Evolutionary conservation across 2,329 filamentous ascomycete genomes (phyloP), one percentile per base, ranked within the genome.

Genomic region (Verticillium klebahnii): DNA sequence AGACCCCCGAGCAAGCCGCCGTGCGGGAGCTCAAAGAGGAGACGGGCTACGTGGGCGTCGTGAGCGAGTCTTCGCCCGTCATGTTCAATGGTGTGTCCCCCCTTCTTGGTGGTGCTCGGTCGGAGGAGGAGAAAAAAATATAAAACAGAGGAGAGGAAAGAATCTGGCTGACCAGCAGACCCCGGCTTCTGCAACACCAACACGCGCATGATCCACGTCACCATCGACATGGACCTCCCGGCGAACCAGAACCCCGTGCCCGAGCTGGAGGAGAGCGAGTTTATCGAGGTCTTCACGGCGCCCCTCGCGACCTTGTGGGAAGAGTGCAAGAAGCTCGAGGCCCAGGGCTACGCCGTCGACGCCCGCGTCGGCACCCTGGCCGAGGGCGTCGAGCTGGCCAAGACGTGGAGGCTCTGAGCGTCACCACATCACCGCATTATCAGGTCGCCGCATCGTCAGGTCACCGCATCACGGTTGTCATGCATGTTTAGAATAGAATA

Each of bases 211-310:
- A 86, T 93, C 15, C 90, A 93, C 70, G 85, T 93, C 52, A 83
- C 80, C 1, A 85, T 94, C 65, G 89, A 94, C 73, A 85, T 90
- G 81, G 81, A 77, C 5, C 77, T 86, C 1, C 83, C 88, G 0
- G 87, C 87, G 68, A 94, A 94, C 71, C 83, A 88, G 71, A 80
- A 90, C 60, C 86, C 85, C 1, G 81, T 87, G 72, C 87, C 90
- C 0, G 78, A 89, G 70, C 80, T 93, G 7, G 90, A 94, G 71
- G 90, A 93, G 31, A 89, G 87, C 65, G 91, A 94, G 75, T 93
- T 93, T 71, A 93, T 94, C 69, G 90, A 93, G 72, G 88, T 88
- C 37, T 93, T 94, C 69, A 85, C 84, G 9, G 81, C 92, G 8
- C 88, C 87, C 6, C 71, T 94, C 54, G 77, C 75, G 23, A 78